A percentile compares a stretch with the other conserved stretches of the same genome.
phyloP scores from a whole-genome alignment of 192 early-diverging fungal genomes.

The Linnemannia zychae region DNA sequence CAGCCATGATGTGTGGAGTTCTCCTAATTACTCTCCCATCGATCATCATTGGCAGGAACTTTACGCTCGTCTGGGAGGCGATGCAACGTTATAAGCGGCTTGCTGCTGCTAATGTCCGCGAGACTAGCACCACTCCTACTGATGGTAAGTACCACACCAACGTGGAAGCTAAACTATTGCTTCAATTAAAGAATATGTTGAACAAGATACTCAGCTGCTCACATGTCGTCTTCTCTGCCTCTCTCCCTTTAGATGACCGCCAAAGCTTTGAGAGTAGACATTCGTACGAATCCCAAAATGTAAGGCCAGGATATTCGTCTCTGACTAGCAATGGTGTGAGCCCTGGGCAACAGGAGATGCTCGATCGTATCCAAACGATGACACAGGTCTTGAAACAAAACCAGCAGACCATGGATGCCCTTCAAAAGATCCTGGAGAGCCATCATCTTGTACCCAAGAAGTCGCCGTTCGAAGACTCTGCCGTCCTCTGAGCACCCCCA shows the following conservation, averaged over 20 bases:
- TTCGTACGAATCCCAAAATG: conserved; percentile 44
- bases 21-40: conserved; percentile 86
- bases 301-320: conserved; percentile 48
- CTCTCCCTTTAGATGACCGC: conserved; percentile 23
- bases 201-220: background rate
- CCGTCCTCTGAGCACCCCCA: conserved; percentile 11
- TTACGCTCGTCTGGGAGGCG: conserved; percentile 86
- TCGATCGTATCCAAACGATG: conserved; percentile 51
- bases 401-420: conserved; percentile 54
- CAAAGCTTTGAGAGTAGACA: conserved; percentile 59
- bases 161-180: background rate
- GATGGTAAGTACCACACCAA: conserved; percentile 15
- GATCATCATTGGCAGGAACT: conserved; percentile 87
- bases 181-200: background rate
- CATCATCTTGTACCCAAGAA: conserved; percentile 49
- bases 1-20: conserved; percentile 87
- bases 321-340: conserved; percentile 17
- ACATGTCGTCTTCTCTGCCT: background rate
- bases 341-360: conserved; percentile 50
- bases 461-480: conserved; percentile 40
- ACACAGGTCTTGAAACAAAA: conserved; percentile 54
- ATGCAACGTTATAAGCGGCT: conserved; percentile 64
- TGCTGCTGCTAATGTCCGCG: conserved; percentile 34
- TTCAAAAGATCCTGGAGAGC: conserved; percentile 50
- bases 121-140: conserved; percentile 2